Conservation (phyloP, 1,139 yeast genomes). For the Kurtzmaniella quercitrusa region DNA sequence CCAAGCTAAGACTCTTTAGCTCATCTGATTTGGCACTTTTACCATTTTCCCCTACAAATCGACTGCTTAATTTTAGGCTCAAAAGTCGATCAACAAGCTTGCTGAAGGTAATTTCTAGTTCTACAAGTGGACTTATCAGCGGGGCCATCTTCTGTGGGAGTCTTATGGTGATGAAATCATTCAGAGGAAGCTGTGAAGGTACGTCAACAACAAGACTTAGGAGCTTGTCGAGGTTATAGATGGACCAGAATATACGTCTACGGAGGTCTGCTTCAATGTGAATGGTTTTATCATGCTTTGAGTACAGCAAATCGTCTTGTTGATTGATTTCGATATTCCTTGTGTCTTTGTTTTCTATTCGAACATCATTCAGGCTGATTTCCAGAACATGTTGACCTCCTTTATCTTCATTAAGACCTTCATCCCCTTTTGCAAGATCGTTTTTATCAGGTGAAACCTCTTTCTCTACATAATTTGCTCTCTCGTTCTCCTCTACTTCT, state of each 20-base stretch:
- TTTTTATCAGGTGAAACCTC: background rate
- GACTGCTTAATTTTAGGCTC: constrained; percentile 13
- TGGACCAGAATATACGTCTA: constrained; percentile 34
- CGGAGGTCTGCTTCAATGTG: constrained; percentile 6
- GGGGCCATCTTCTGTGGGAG: constrained; percentile 16
- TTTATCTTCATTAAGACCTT: too few relatives aligned
- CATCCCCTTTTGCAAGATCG: background rate
- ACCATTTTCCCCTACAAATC: background rate
- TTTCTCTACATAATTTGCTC: background rate
- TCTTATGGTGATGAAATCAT: constrained; percentile 15
- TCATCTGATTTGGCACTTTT: constrained; percentile 4
- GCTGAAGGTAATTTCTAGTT: constrained; percentile 18
- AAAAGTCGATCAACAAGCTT: constrained; percentile 17
- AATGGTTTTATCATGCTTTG: constrained; percentile 4
- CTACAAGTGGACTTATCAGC: constrained; percentile 13
- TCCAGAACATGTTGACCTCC: too few relatives aligned
- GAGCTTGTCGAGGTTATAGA: constrained; percentile 38
- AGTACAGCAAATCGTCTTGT: constrained; percentile 3
- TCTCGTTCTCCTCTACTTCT: background rate
- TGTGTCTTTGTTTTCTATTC: background rate
- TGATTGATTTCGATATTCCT: constrained; percentile 1
- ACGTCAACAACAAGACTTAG: constrained; percentile 27
- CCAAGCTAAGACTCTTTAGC: constrained; percentile 19
- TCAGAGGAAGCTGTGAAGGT: constrained; percentile 33
- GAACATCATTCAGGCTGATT: too few relatives aligned